Percentiles rank a stretch among this genome's conserved stretches.
phyloP scores from a whole-genome alignment of 2,329 filamentous ascomycete genomes.

The Cercospora sesami region DNA sequence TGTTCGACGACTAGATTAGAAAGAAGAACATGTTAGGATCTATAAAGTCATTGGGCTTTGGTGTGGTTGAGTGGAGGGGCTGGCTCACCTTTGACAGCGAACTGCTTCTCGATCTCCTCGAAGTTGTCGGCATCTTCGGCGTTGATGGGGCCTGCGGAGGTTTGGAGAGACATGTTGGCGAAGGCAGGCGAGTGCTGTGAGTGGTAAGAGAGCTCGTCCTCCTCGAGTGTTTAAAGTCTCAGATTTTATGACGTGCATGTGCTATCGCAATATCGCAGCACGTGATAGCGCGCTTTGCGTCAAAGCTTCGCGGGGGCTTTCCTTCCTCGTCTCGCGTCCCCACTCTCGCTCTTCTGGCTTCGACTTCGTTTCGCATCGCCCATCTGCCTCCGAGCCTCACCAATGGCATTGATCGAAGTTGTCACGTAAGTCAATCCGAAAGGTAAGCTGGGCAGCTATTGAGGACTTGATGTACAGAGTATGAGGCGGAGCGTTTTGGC shows the following conservation, averaged over 20 bases:
- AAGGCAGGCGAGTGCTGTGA: background rate
- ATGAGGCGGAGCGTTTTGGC: background rate
- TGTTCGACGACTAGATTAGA: conserved; percentile 78
- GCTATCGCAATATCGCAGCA: background rate
- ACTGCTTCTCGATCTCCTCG: conserved; percentile 90
- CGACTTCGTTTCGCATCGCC: background rate
- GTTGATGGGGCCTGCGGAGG: conserved; percentile 35
- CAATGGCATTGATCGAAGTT: background rate
- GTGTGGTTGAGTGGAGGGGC: background rate
- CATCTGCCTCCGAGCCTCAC: background rate
- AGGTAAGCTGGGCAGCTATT: background rate
- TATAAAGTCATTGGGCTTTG: too few species aligned
- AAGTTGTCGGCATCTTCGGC: conserved; percentile 65
- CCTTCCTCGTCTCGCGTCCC: background rate
- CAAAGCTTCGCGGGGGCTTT: background rate
- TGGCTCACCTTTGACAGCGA: conserved; percentile 82
- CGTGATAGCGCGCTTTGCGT: background rate
- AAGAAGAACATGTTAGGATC: background rate
- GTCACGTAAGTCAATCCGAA: background rate
- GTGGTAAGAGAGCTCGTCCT: background rate
- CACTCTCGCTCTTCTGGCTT: background rate
- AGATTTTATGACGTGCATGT: conserved; percentile 11
- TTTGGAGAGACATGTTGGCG: conserved; percentile 14
- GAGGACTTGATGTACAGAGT: background rate
- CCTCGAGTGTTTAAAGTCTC: background rate